A percentile compares a stretch with the other conserved stretches of the same genome.
phyloP scores from a whole-genome alignment of 129 eudicot genomes.

The Silybum marianum region DNA sequence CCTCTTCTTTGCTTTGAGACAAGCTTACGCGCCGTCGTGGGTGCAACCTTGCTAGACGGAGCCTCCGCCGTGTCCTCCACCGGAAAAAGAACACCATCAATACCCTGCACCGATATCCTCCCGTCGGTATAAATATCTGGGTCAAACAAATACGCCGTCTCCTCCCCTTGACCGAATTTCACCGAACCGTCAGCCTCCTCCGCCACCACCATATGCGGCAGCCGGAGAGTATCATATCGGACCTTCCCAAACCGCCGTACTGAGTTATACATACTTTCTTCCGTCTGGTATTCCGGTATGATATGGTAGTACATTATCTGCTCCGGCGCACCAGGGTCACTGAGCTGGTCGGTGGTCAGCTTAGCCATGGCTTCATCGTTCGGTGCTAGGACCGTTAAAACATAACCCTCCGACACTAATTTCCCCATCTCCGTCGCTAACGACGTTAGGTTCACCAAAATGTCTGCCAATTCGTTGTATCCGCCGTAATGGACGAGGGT shows the following conservation, averaged over 20 bases:
- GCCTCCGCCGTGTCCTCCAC: conserved; percentile 30
- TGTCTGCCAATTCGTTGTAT: conserved; percentile 89
- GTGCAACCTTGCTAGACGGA: conserved; percentile 31
- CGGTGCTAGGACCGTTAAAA: conserved; percentile 76
- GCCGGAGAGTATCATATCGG: conserved; percentile 66
- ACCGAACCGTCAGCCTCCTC: conserved; percentile 99
- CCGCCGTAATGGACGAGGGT: conserved; percentile 89
- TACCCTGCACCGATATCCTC: conserved; percentile 91
- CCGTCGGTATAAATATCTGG: conserved; percentile 99
- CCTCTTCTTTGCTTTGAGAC: conserved; percentile 74
- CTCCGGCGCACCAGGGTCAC: conserved; percentile 97
- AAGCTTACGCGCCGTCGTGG: conserved; percentile 43
- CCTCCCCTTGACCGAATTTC: conserved; percentile 71
- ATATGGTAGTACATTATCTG: conserved; percentile 85
- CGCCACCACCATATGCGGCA: conserved; percentile 78
- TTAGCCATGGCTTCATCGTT: conserved; percentile 97
- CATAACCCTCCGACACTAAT: conserved; percentile 84
- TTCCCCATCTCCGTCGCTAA: conserved; percentile 91
- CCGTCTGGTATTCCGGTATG: conserved; percentile 93
- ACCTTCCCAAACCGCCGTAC: conserved; percentile 93
- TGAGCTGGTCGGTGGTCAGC: conserved; percentile 75
- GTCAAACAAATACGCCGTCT: conserved; percentile 82
- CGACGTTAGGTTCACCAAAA: conserved; percentile 81
- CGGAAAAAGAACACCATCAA: conserved; percentile 88
- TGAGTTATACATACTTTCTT: conserved; percentile 88